Evolutionary conservation across 2,329 filamentous ascomycete species (phyloP).

Genomic region (Cercospora canescens): DNA sequence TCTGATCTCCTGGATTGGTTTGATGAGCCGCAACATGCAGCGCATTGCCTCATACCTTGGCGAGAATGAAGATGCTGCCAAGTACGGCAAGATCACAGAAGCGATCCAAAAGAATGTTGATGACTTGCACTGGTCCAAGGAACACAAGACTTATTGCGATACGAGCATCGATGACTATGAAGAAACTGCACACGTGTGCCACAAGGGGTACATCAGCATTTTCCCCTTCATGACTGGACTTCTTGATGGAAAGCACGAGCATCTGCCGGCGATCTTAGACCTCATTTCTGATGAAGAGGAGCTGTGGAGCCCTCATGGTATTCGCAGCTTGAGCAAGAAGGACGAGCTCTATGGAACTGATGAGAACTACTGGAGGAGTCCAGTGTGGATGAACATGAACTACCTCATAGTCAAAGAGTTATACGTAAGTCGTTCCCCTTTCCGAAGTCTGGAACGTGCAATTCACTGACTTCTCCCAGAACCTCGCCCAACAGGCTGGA

Average conservation of each 20-base stretch:
- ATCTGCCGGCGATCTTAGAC: constrained; percentile 72
- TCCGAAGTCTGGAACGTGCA: no score
- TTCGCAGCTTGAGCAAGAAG: constrained; percentile 82
- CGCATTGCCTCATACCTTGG: constrained; percentile 77
- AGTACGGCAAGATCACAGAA: constrained; percentile 69
- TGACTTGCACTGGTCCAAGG: constrained; percentile 88
- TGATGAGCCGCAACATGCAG: constrained; percentile 85
- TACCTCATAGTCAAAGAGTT: constrained; percentile 81
- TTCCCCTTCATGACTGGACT: constrained; percentile 90
- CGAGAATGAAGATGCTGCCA: constrained; percentile 71
- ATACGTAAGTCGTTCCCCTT: constrained; percentile 71
- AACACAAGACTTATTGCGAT: constrained; percentile 84
- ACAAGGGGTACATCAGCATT: constrained; percentile 93
- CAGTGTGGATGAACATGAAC: constrained; percentile 96
- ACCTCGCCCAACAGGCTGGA: constrained; percentile 63
- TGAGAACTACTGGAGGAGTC: constrained; percentile 97
- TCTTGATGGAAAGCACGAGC: constrained; percentile 69
- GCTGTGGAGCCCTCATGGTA: constrained; percentile 86
- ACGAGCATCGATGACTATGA: constrained; percentile 94
- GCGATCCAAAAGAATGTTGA: constrained; percentile 85
- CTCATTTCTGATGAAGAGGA: constrained; percentile 78
- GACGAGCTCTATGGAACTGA: constrained; percentile 82
- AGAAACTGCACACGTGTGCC: constrained; percentile 84
- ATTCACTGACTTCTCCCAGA: constrained; percentile 43
- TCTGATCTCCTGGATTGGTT: constrained; percentile 94